phyloP scores from a whole-genome alignment of 768 basidiomycete genomes.

The Hygrophoropsis aurantiaca region DNA sequence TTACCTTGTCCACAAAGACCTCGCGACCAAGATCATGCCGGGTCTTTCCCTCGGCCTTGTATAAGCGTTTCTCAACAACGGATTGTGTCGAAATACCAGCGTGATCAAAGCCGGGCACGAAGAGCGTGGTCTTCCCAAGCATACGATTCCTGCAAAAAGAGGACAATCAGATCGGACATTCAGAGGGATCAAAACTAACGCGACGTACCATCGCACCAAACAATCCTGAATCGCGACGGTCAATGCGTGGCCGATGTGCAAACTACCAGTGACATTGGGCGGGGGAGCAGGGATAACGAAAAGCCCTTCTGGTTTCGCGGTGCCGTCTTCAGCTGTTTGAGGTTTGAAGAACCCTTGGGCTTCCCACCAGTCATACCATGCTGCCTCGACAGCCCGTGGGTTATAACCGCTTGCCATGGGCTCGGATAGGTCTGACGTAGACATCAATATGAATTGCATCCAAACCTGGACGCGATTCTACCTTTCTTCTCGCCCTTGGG shows the following conservation, averaged over 20 bases:
- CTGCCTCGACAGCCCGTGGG: slow-evolving; percentile 89
- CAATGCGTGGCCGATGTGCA: slow-evolving; percentile 95
- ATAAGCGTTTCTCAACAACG: slow-evolving; percentile 91
- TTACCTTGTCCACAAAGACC: slow-evolving; percentile 84
- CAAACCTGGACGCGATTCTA: slow-evolving; percentile 26
- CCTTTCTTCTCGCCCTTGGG: slow-evolving; percentile 95
- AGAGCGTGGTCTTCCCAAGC: slow-evolving; percentile 88
- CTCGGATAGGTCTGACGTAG: slow-evolving; percentile 66
- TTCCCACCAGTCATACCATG: slow-evolving; percentile 99
- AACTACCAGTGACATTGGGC: slow-evolving; percentile 93
- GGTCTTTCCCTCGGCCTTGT: slow-evolving; percentile 78
- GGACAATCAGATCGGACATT: background rate
- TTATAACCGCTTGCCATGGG: slow-evolving; percentile 95
- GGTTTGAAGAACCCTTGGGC: slow-evolving; percentile 90
- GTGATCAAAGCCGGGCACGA: slow-evolving; percentile 95
- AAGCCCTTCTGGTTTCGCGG: slow-evolving; percentile 57
- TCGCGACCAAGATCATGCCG: slow-evolving; percentile 96
- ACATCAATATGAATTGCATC: slow-evolving; percentile 3
- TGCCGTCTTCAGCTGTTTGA: slow-evolving; percentile 53
- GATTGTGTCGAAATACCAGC: slow-evolving; percentile 98
- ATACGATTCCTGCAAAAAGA: slow-evolving; percentile 80
- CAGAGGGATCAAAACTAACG: background rate
- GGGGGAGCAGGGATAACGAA: slow-evolving; percentile 92
- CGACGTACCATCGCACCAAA: slow-evolving; percentile 78
- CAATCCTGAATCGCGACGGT: slow-evolving; percentile 91